Percentiles rank a stretch among this genome's conserved stretches.
phyloP scores from a whole-genome alignment of 1,284 basidiomycete genomes.

The Austropuccinia psidii region DNA sequence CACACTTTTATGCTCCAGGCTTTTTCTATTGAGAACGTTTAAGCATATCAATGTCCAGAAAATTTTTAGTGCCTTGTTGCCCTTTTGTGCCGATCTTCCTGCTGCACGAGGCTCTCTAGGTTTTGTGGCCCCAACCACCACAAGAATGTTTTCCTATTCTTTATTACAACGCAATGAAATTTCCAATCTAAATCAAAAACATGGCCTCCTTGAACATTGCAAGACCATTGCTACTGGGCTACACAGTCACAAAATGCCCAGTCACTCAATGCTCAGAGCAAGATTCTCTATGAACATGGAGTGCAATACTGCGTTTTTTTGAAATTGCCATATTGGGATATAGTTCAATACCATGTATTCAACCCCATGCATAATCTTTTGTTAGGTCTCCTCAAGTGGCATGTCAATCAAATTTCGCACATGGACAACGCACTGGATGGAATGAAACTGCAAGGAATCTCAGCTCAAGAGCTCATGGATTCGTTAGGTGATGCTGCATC shows the following conservation, averaged over 20 bases:
- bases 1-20: neutral
- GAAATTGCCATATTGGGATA: too few species aligned
- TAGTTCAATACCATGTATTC: too few species aligned
- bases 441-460: neutral
- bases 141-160: neutral
- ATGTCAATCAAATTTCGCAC: neutral
- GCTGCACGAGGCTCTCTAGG: neutral
- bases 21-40: conserved; percentile 22
- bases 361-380: neutral
- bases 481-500: neutral
- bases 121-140: neutral
- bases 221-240: neutral
- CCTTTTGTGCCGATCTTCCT: neutral
- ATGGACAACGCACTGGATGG: neutral
- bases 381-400: neutral
- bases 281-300: too few species aligned
- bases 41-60: neutral
- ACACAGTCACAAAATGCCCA: neutral
- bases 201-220: neutral
- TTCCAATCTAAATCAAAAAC: neutral
- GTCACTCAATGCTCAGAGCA: too few species aligned
- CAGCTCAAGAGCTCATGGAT: neutral
- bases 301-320: too few species aligned
- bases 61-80: neutral
- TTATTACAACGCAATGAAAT: neutral